These are phyloP conservation scores for Xanthoconium stramineum DNA, from an alignment of 768 basidiomycete species.

Conservation along the genomic window DNA sequence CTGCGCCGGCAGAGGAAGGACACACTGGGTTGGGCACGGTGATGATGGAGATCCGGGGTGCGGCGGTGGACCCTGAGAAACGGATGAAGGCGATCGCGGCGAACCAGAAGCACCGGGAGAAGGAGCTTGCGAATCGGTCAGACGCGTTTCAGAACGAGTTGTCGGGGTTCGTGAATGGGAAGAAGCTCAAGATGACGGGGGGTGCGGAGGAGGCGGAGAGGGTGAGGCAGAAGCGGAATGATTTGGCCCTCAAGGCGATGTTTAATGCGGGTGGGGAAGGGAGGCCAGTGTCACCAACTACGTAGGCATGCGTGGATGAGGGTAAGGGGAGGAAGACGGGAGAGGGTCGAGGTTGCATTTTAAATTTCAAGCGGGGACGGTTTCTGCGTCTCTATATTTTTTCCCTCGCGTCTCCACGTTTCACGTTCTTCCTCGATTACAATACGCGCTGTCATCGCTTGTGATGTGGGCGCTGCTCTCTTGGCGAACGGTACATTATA, in stretches of 20 bases:
- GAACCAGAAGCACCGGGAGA: conserved; percentile 76
- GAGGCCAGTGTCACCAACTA: conserved; percentile 7
- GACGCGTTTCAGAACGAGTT: conserved; percentile 88
- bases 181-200: conserved; percentile 93
- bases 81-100: conserved; percentile 92
- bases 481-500: too few species aligned
- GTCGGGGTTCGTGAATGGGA: conserved; percentile 78
- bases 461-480: background rate
- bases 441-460: background rate
- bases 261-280: conserved; percentile 41
- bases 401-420: background rate
- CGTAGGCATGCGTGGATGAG: background rate
- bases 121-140: conserved; percentile 64
- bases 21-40: conserved; percentile 69
- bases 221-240: conserved; percentile 80
- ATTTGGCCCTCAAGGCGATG: conserved; percentile 86
- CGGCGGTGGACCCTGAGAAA: conserved; percentile 75
- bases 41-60: conserved; percentile 86
- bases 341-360: background rate
- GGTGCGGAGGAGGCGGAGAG: conserved; percentile 91
- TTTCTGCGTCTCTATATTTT: background rate
- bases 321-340: background rate
- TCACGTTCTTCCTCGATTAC: background rate
- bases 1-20: conserved; percentile 64
- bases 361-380: background rate